Percentiles rank a stretch among this genome's conserved stretches.
Conservation (phyloP, 257 asterid species). For the Ballota nigra region DNA sequence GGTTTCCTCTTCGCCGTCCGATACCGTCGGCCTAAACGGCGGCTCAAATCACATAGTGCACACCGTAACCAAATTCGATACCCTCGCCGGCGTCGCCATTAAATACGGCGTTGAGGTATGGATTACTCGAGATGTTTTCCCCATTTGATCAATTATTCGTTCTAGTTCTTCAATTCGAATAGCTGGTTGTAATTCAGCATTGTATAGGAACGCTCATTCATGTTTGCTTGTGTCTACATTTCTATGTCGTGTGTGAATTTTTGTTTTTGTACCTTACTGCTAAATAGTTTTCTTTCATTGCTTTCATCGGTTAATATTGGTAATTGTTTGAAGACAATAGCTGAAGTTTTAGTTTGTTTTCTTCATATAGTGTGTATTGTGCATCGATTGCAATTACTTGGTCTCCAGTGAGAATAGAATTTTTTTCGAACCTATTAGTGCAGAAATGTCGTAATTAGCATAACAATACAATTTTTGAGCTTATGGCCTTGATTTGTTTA, state of each 20-base stretch:
- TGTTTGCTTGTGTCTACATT: neutral
- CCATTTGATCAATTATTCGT: neutral
- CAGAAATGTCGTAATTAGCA: neutral
- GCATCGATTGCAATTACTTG: neutral
- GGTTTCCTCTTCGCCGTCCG: slow-evolving; percentile 32
- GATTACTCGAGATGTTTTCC: neutral
- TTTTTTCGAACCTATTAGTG: neutral
- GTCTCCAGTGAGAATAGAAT: neutral
- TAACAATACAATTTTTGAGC: neutral
- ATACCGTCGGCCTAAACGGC: slow-evolving; percentile 25
- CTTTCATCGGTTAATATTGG: neutral
- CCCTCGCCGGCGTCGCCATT: slow-evolving; percentile 75
- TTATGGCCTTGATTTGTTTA: neutral
- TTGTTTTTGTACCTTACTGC: neutral
- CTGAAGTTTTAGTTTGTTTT: neutral
- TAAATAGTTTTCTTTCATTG: neutral
- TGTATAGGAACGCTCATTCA: neutral
- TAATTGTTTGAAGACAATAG: neutral
- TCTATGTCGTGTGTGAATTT: neutral
- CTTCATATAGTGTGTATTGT: neutral
- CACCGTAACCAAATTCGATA: slow-evolving; percentile 57
- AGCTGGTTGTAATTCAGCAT: slow-evolving; percentile 11
- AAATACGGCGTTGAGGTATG: slow-evolving; percentile 82
- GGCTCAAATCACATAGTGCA: slow-evolving; percentile 46
- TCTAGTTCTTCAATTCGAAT: neutral